Percentiles rank a stretch among this genome's conserved stretches.
These are phyloP conservation scores for Russula abietina DNA, from an alignment of 768 basidiomycete species.

Conservation along the genomic window DNA sequence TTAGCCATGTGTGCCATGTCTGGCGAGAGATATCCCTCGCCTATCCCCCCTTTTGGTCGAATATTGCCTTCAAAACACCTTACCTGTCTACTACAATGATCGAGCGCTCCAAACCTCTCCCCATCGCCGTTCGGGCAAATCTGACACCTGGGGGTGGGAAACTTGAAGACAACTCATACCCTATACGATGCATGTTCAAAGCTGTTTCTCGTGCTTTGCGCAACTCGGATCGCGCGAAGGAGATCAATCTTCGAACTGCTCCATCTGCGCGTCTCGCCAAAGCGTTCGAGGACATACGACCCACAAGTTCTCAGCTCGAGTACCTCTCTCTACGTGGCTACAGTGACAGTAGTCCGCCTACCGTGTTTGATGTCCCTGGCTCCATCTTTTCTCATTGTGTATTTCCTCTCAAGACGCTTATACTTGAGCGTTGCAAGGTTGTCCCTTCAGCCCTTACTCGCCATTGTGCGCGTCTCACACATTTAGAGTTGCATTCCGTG, in stretches of 20 bases:
- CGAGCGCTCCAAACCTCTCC: constrained; percentile 21
- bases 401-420: constrained; percentile 19
- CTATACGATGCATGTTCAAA: constrained; percentile 14
- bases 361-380: constrained; percentile 18
- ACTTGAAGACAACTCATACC: constrained; percentile 8
- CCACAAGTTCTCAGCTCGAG: constrained; percentile 17
- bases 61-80: constrained; percentile 22
- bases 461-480: constrained; percentile 20
- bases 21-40: constrained; percentile 24
- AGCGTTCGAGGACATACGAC: constrained; percentile 19
- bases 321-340: constrained; percentile 18
- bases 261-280: constrained; percentile 17
- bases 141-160: constrained; percentile 12
- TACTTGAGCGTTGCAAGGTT: constrained; percentile 20
- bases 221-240: constrained; percentile 23
- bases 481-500: constrained; percentile 21
- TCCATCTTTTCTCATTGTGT: constrained; percentile 9
- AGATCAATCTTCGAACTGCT: constrained; percentile 19
- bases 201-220: constrained; percentile 23
- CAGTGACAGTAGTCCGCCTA: constrained; percentile 10
- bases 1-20: constrained; percentile 23
- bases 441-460: constrained; percentile 8
- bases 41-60: constrained; percentile 22
- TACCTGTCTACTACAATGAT: constrained; percentile 24
- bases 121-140: constrained; percentile 21